Conservation (phyloP, 78 protist genomes). For the Dictyostelium capitatum region DNA sequence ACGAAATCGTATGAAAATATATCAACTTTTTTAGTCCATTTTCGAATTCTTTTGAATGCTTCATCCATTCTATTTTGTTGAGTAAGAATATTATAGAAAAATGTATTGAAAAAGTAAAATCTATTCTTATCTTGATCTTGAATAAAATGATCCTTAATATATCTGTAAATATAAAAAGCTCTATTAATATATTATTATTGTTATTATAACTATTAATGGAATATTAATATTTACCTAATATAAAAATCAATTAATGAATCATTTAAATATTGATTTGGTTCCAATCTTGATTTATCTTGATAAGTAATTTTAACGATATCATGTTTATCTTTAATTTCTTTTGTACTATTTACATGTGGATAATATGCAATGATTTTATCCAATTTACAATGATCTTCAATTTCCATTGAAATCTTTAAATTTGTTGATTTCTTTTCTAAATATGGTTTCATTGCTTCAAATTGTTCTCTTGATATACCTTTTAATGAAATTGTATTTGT, state of each 20-base stretch:
- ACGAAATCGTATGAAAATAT: constrained; percentile 70
- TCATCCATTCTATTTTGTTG: neutral
- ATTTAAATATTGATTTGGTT: constrained; percentile 68
- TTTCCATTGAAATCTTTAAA: constrained; percentile 30
- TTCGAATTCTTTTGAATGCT: constrained; percentile 46
- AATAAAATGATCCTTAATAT: constrained; percentile 52
- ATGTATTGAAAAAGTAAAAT: constrained; percentile 73
- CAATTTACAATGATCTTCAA: constrained; percentile 2
- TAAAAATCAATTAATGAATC: constrained; percentile 77
- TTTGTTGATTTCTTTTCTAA: constrained; percentile 10
- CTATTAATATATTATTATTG: neutral
- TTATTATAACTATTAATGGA: too few relatives aligned
- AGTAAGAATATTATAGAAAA: constrained; percentile 61
- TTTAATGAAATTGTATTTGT: constrained; percentile 30
- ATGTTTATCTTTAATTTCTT: neutral
- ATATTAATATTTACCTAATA: constrained; percentile 10
- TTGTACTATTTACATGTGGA: constrained; percentile 27
- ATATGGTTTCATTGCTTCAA: neutral
- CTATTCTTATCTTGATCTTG: constrained; percentile 1
- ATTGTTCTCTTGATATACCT: constrained; percentile 5
- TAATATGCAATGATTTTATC: constrained; percentile 36
- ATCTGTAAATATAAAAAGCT: neutral
- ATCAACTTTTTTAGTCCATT: constrained; percentile 73
- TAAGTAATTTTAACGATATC: constrained; percentile 67
- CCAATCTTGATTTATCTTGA: constrained; percentile 50